Evolutionary conservation across 176 grass and related monocot genomes (phyloP).

Genomic region (Lolium multiflorum): DNA sequence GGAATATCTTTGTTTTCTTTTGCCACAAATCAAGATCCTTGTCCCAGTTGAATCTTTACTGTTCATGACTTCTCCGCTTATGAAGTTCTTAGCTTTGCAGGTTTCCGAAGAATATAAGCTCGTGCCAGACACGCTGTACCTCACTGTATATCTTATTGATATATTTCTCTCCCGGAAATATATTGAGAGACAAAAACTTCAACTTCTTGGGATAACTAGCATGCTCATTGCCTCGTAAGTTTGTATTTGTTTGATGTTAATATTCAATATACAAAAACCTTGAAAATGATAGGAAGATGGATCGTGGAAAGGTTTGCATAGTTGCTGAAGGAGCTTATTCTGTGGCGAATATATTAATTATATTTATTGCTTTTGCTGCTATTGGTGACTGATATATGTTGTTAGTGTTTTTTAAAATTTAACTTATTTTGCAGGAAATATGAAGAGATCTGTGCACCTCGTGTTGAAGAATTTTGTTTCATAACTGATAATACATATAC

Average conservation of each 20-base stretch:
- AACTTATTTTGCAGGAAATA: constrained; percentile 68
- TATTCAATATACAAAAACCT: not conserved
- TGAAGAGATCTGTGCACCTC: constrained; percentile 83
- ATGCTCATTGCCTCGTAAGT: constrained; percentile 98
- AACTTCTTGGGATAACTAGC: constrained; percentile 91
- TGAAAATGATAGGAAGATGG: constrained; percentile 12
- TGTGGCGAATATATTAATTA: not conserved
- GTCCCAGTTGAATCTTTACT: constrained; percentile 22
- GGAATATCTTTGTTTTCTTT: constrained; percentile 15
- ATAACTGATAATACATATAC: constrained; percentile 82
- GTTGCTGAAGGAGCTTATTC: constrained; percentile 16
- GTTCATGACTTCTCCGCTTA: constrained; percentile 26
- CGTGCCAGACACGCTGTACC: constrained; percentile 91
- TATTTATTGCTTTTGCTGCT: constrained; percentile 8
- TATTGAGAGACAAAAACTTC: constrained; percentile 74
- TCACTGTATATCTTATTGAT: constrained; percentile 83
- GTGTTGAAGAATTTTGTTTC: constrained; percentile 81
- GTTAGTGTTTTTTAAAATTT: not conserved
- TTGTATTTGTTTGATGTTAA: constrained; percentile 20
- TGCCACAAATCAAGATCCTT: constrained; percentile 5
- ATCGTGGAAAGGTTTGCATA: constrained; percentile 14
- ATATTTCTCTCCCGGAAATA: constrained; percentile 72
- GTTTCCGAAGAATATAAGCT: constrained; percentile 92
- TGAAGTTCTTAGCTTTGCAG: constrained; percentile 51
- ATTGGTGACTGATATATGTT: not conserved